Evolutionary conservation across 345 rosid genomes (phyloP), one percentile per base, ranked within the genome.

Genomic region (Linum lewisii): DNA sequence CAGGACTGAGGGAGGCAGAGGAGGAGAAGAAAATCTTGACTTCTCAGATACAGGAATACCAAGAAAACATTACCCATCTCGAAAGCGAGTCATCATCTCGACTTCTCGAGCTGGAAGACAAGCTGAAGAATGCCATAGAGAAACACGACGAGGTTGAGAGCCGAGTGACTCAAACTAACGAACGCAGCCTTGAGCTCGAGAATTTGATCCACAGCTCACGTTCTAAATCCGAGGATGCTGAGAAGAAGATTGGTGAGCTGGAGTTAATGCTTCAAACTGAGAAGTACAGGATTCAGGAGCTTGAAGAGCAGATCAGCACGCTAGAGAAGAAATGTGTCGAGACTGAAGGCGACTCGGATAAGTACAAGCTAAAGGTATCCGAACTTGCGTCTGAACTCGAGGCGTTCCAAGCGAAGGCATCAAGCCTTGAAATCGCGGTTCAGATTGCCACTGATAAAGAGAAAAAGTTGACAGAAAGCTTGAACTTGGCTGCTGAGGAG

Each of bases 251-350:
- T 21, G 80, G 67, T 58, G 97, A 94, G 71, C 68, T 94, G 70
- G 96, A 84, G 68, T 73, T 94, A 86, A 72, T 94, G 52, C 97
- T 90, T 21, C 88, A 86, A 77, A 78, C 99, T n/a, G 93, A 85
- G 71, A 90, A 87, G 59, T 77, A 75, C 71, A 83, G 89, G 74
- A 94, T 84, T 66, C 93, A 86, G 73, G 97, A 94, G 69, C 96
- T 87, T 62, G 96, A 86, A 70, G 96, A 87, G 70, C 95, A 86
- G 72, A 61, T 82, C 56, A 68, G 77, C 65, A 49, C 74, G 37
- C 64, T 90, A 50, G 89, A 90, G 72, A 94, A 77, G 78, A 90
- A 84, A 75, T 74, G 68, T 29, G 79, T 56, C 9, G 86, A 80
- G 37, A 72, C 86, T 24, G 99, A 90, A 73, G 82, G 78, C 24